Base-by-base conservation (phyloP, 2,329 filamentous ascomycete genomes). In the Fusarium heterosporum region DNA sequence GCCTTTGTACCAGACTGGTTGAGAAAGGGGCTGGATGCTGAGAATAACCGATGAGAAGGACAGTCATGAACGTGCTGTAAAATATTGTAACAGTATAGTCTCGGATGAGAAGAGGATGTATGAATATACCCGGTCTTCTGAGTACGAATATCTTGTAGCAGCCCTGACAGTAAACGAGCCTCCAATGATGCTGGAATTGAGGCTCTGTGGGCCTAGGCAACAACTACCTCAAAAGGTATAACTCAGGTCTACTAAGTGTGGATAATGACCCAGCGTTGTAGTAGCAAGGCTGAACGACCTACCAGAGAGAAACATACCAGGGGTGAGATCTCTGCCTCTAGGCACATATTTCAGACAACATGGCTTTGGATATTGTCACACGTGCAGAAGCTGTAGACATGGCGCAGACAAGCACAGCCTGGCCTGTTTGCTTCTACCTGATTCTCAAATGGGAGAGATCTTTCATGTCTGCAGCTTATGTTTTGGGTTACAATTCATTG, bases 1-100 rank as follows among this genome's bases (percentile, higher is more conserved):
- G 93, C 95, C 1, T 91, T 97, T 78, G 89, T 97, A 70, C 93
- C 94, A 1, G 83, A 88, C 39, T 98, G 95, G 95, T 55, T 89
- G 74, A 79, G 82, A 53, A 70, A 71, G 19, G 78, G 78, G 14
- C 68, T 87, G 43, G 75, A 77, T 25, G 75, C 71, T 16, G 47
- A 69, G 50, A 49, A 59, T 16, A 59, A 64, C 38, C 72, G 36
- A 39, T 55, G 13, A 60, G 16, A 13, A 7, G 14, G 45, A 14
- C 26, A 42, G 45, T 28, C 12, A 19, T 22, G 32, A 14, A 45
- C 17, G 29, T 47, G 17, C 25, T 68, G 55, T 57, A 66, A 36
- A 41, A 54, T 47, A 56, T 28, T 67, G 67, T 67, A 69, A 53
- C 22, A 52, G 36, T 36, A 22, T 30, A 22, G 48, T 29, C 13